Evolutionary conservation across 768 basidiomycete species (phyloP).

Genomic region (Xerocomellus intermedius): DNA sequence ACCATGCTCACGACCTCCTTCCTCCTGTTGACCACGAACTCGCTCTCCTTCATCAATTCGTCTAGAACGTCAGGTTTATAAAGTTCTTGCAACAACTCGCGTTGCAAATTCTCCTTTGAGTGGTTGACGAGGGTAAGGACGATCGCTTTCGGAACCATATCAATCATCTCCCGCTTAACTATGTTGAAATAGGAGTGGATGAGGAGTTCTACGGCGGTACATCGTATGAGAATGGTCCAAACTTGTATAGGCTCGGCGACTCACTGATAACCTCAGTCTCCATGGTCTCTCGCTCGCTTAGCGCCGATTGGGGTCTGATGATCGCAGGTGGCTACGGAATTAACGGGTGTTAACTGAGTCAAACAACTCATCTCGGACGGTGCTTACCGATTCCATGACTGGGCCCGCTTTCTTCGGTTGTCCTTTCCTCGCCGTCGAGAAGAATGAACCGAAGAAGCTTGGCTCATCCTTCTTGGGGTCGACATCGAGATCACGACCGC

Average conservation of each 20-base stretch:
- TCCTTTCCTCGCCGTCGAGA: conserved; percentile 62
- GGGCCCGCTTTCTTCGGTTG: conserved; percentile 62
- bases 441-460: conserved; percentile 96
- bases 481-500: conserved; percentile 91
- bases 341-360: background rate
- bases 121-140: conserved; percentile 86
- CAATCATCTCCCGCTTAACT: conserved; percentile 98
- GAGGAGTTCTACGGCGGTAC: conserved; percentile 66
- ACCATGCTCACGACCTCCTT: conserved; percentile 96
- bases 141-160: conserved; percentile 98
- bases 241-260: conserved; percentile 31
- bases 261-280: conserved; percentile 99
- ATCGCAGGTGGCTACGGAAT: conserved; percentile 66
- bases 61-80: conserved; percentile 97
- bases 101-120: conserved; percentile 93
- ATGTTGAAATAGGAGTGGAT: conserved; percentile 98
- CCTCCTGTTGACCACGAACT: conserved; percentile 82
- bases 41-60: conserved; percentile 92
- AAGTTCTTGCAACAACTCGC: conserved; percentile 90
- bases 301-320: conserved; percentile 86
- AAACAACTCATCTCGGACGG: conserved; percentile 14
- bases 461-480: conserved; percentile 86
- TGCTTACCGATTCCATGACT: conserved; percentile 55
- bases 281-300: conserved; percentile 95
- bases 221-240: background rate